Percentiles rank a stretch among this genome's conserved stretches.
phyloP scores from a whole-genome alignment of 345 rosid genomes.

The Eucalyptus sp. region DNA sequence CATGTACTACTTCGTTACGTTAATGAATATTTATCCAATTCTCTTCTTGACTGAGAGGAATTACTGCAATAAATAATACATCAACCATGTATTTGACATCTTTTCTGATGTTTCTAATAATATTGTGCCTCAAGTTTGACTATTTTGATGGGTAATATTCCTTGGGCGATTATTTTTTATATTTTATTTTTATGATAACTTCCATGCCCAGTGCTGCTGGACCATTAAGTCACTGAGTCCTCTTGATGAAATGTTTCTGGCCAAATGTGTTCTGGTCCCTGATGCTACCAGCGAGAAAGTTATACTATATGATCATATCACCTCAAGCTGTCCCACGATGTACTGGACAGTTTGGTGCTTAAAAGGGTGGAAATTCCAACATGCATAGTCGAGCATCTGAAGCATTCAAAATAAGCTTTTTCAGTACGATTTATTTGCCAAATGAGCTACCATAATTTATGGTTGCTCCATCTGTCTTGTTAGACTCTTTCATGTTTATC shows the following conservation, averaged over 20 bases:
- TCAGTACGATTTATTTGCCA: neutral
- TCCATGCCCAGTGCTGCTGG: neutral
- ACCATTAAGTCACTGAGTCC: neutral
- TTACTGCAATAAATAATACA: neutral
- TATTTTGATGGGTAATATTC: neutral
- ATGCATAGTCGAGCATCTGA: neutral
- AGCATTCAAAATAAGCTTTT: neutral
- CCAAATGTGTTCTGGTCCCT: neutral
- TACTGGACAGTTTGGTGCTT: neutral
- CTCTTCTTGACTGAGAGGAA: neutral
- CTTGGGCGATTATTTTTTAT: neutral
- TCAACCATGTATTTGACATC: neutral
- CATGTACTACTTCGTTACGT: neutral
- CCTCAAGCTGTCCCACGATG: neutral
- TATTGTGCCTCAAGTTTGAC: neutral
- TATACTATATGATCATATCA: neutral
- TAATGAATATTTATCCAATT: neutral
- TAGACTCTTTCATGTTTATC: neutral
- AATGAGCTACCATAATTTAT: neutral
- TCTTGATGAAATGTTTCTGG: neutral
- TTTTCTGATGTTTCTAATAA: neutral
- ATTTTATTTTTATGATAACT: neutral
- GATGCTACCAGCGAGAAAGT: neutral
- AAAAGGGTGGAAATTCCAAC: neutral
- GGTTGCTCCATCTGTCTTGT: neutral